phyloP scores from a whole-genome alignment of 2,329 filamentous ascomycete species.

The Botryosphaeria dothidea region DNA sequence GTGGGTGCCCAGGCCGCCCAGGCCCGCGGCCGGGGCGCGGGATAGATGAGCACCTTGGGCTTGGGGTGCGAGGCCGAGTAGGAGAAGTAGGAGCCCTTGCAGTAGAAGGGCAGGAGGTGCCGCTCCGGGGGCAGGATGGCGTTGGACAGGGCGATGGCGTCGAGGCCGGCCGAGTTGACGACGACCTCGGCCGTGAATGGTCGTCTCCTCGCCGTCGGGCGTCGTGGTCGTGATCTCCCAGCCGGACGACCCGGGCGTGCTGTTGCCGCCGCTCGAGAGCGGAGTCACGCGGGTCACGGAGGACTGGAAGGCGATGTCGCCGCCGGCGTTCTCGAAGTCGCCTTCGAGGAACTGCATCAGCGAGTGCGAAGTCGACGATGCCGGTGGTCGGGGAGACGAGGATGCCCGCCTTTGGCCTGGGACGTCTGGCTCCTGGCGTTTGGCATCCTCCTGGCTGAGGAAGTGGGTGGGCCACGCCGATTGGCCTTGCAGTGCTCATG shows the following conservation, averaged over 20 bases:
- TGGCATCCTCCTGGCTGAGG: conserved; percentile 63
- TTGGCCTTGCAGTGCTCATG: conserved; percentile 54
- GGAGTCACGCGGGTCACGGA: conserved; percentile 63
- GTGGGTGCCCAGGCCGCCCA: conserved; percentile 86
- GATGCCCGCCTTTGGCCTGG: conserved; percentile 68
- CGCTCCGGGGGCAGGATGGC: conserved; percentile 66
- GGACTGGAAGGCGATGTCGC: conserved; percentile 70
- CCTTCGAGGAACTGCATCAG: conserved; percentile 81
- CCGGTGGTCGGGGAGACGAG: conserved; percentile 86
- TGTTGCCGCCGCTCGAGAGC: conserved; percentile 30
- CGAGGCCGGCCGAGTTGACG: conserved; percentile 83
- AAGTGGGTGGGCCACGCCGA: conserved; percentile 73
- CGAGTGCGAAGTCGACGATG: conserved; percentile 83
- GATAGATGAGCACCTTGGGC: conserved; percentile 79
- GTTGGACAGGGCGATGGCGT: conserved; percentile 76
- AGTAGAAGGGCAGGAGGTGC: conserved; percentile 69
- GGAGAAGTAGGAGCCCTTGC: conserved; percentile 94
- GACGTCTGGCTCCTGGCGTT: conserved; percentile 71
- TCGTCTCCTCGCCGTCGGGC: conserved; percentile 50
- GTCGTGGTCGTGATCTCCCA: conserved; percentile 66
- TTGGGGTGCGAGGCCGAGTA: conserved; percentile 68
- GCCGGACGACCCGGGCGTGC: conserved; percentile 52
- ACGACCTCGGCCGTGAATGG: conserved; percentile 74
- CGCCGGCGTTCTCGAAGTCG: conserved; percentile 74
- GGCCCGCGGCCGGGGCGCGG: conserved; percentile 78